Evolutionary conservation across 257 asterid genomes (phyloP).

Genomic region (Nicotiana noctiflora): DNA sequence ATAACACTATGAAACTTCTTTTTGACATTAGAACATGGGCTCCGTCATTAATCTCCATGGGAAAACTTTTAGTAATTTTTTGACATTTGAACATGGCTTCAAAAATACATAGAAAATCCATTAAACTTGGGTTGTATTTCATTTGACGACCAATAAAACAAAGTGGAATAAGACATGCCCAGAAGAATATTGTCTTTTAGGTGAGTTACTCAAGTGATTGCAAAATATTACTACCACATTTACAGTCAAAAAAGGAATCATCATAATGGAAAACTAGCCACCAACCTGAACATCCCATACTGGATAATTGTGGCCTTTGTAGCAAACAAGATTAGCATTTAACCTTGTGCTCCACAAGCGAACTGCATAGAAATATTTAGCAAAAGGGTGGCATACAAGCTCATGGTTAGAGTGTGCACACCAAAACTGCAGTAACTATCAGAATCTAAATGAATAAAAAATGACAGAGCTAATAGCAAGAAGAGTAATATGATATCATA

Average conservation of each 20-base stretch:
- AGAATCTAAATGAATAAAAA: neutral
- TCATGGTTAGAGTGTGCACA: slow-evolving; percentile 6
- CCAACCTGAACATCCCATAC: slow-evolving; percentile 98
- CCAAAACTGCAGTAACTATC: neutral
- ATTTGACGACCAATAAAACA: neutral
- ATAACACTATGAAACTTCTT: neutral
- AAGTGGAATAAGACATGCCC: neutral
- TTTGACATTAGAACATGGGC: neutral
- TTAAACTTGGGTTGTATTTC: neutral
- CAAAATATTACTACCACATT: neutral
- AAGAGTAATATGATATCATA: slow-evolving; percentile 24
- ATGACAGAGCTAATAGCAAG: slow-evolving; percentile 1
- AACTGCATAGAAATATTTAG: slow-evolving; percentile 37
- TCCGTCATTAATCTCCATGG: neutral
- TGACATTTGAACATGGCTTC: too few species aligned
- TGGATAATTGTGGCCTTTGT: slow-evolving; percentile 96
- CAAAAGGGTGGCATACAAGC: neutral
- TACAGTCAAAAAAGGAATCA: slow-evolving; percentile 1
- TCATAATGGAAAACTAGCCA: neutral
- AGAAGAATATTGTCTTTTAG: neutral
- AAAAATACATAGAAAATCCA: neutral
- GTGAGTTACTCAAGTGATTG: neutral
- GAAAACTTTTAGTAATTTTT: neutral
- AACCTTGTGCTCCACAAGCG: slow-evolving; percentile 88
- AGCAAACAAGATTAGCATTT: slow-evolving; percentile 96